Base-by-base conservation (phyloP, 306 rosid genomes). In the Castanea crenata region DNA sequence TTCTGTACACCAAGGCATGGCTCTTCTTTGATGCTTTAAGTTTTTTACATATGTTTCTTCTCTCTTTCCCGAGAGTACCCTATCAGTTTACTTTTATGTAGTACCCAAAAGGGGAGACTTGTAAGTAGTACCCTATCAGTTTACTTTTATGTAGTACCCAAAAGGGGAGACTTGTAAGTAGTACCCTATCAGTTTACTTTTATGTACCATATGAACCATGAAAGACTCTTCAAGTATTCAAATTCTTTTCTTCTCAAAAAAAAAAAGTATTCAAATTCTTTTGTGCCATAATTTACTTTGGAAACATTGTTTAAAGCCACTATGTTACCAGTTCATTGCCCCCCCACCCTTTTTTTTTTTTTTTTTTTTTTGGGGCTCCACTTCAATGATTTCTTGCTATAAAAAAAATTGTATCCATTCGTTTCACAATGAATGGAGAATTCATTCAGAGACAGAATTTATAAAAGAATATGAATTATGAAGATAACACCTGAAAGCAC, bases 1-100 rank as follows among this genome's bases (percentile, higher is more conserved):
- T 88, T 86, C 74, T 84, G 88, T 86, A 69, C 74, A 32, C 87
- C 88, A 29, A 77, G 80, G 74, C 59, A 76, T 15, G 85, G 76
- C 76, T 81, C 78, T 29, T 41, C 75, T 13, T 54, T 32, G 68
- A 69, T 71, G 49, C 32, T 18, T 80, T 78, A 71, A 18, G 1
- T 6, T 64, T 49, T 49, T 49, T 49, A 3, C 16, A 49, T 64
- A 64, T 13, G 1, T 19, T n/a, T 31, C 15, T 34, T 68, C 71
- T 65, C 71, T 65, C 71, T 65, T 67, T 68, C 54, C 73, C 7
- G 21, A 68, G 78, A 46, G 35, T 4, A 38, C 16, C 19, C 54
- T 49, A 59, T 58, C 61, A 57, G 69, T 78, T 34, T 49, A 49
- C 54, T 15, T 83, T 81, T 44, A 62, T 10, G 54, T 49, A 79